Conservation (phyloP, 768 basidiomycete species). For the Hericium coralloides region DNA sequence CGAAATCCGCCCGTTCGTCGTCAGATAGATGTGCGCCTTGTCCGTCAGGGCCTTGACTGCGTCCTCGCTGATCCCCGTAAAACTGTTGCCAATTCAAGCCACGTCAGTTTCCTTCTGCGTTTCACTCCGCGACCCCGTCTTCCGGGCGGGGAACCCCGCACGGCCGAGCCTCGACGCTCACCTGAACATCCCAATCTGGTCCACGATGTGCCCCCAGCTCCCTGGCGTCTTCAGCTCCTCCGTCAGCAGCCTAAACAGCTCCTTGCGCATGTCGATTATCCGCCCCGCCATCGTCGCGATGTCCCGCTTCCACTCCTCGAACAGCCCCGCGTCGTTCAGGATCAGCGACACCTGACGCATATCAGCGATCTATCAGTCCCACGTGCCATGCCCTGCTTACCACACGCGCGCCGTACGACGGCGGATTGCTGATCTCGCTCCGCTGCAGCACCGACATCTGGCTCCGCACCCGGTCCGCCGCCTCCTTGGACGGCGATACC, state of each 20-base stretch:
- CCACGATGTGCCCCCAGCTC: slow-evolving; percentile 91
- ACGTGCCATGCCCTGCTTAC: slow-evolving; percentile 32
- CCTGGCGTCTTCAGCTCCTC: slow-evolving; percentile 82
- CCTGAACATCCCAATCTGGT: slow-evolving; percentile 99
- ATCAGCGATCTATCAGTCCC: not conserved
- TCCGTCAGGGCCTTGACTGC: slow-evolving; percentile 65
- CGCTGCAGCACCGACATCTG: slow-evolving; percentile 89
- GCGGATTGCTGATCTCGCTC: slow-evolving; percentile 94
- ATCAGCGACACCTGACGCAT: slow-evolving; percentile 61
- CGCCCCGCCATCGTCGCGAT: slow-evolving; percentile 88
- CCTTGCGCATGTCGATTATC: slow-evolving; percentile 85
- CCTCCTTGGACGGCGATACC: slow-evolving; percentile 52
- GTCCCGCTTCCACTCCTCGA: slow-evolving; percentile 85
- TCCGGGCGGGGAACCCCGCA: too few relatives aligned
- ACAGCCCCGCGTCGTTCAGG: slow-evolving; percentile 62
- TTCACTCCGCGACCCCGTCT: not conserved
- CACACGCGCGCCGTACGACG: slow-evolving; percentile 82
- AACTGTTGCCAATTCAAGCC: slow-evolving; percentile 35
- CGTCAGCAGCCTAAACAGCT: slow-evolving; percentile 65
- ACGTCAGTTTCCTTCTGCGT: slow-evolving; percentile 9
- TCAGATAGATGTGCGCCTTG: slow-evolving; percentile 78
- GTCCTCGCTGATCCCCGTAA: slow-evolving; percentile 65
- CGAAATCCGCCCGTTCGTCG: slow-evolving; percentile 81
- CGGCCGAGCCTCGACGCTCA: slow-evolving; percentile 24
- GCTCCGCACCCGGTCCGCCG: slow-evolving; percentile 67